Conservation (phyloP, 768 basidiomycete species). For the Inosperma sp. region DNA sequence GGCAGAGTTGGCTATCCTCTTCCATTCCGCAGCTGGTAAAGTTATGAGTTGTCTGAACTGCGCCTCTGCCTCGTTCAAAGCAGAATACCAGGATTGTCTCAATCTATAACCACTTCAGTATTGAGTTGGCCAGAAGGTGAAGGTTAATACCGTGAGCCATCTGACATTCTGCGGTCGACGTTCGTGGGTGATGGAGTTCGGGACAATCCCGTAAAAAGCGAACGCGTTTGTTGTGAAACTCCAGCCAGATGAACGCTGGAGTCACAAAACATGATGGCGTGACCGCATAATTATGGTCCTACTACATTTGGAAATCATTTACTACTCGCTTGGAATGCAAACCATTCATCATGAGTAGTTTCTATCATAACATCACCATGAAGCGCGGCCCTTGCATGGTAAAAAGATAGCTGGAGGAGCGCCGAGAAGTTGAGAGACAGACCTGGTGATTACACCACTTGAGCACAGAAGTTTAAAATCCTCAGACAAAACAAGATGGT, state of each 20-base stretch:
- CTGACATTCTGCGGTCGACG: constrained; percentile 24
- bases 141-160: constrained; percentile 28
- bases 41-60: constrained; percentile 76
- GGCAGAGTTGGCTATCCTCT: constrained; percentile 53
- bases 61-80: constrained; percentile 68
- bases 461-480: too few relatives aligned
- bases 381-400: too few relatives aligned
- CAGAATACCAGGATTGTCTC: constrained; percentile 76
- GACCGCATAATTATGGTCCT: not conserved
- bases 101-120: constrained; percentile 44
- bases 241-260: constrained; percentile 78
- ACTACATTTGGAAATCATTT: too few relatives aligned
- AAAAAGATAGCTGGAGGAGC: too few relatives aligned
- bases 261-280: not conserved
- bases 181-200: not conserved
- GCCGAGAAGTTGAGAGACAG: too few relatives aligned
- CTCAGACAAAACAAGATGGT: too few relatives aligned
- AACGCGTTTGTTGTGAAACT: too few relatives aligned
- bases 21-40: constrained; percentile 78
- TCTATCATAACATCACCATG: too few relatives aligned
- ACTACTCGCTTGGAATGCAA: too few relatives aligned
- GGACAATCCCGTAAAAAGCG: too few relatives aligned
- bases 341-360: too few relatives aligned
- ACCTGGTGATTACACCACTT: too few relatives aligned
- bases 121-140: constrained; percentile 1